phyloP scores from a whole-genome alignment of 208 protist genomes.

The Acanthamoeba castellanii region DNA sequence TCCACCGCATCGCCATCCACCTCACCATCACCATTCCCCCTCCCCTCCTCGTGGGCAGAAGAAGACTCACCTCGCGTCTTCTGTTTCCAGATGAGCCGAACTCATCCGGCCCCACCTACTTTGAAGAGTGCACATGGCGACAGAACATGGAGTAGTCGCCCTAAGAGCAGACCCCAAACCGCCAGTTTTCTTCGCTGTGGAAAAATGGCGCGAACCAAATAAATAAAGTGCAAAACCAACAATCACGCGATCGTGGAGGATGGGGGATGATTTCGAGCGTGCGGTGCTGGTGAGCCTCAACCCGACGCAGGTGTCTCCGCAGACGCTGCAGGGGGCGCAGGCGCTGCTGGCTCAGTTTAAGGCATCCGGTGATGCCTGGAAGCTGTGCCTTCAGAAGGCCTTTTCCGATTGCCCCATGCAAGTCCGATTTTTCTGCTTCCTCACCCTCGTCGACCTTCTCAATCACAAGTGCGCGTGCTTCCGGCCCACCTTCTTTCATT shows the following conservation, averaged over 20 bases:
- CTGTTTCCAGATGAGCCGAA: background rate
- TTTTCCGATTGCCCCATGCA: conserved; percentile 61
- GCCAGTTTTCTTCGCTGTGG: too few relatives aligned
- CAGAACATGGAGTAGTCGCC: conserved; percentile 44
- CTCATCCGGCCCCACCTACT: background rate
- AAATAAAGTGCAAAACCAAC: too few relatives aligned
- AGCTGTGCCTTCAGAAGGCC: conserved; percentile 75
- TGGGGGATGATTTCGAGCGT: conserved; percentile 82
- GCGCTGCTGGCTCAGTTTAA: conserved; percentile 34
- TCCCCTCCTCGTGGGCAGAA: too few relatives aligned
- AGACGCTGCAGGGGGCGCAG: conserved; percentile 75
- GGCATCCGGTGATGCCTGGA: conserved; percentile 71
- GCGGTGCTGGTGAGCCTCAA: conserved; percentile 80
- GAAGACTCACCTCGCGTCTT: too few relatives aligned
- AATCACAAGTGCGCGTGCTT: conserved; percentile 62
- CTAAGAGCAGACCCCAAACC: background rate
- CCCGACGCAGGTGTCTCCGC: conserved; percentile 10
- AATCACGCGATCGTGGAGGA: background rate
- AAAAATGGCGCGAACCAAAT: background rate
- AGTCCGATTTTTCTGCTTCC: conserved; percentile 82
- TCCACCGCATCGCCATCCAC: background rate
- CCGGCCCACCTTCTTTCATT: background rate
- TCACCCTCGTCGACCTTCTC: conserved; percentile 76
- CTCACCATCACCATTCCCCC: background rate
- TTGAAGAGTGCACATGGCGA: conserved; percentile 4